Evolutionary conservation across 1,284 basidiomycete species (phyloP), one percentile per base, ranked within the genome.

Genomic region (Xerocomus amazonicus): DNA sequence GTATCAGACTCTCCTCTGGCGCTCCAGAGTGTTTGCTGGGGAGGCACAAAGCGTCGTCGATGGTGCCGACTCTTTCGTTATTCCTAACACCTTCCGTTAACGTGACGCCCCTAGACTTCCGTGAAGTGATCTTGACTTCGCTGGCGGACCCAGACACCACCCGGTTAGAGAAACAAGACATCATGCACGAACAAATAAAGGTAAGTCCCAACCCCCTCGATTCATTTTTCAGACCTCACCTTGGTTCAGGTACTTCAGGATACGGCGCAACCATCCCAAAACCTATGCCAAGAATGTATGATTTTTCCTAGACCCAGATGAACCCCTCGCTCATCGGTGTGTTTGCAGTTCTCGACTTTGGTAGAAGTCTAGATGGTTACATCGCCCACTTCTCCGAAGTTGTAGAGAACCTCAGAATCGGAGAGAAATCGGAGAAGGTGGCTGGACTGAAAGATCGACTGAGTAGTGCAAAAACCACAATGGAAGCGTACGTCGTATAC

Each of bases 281-380:
- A 48, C 1, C 32, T 60, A 19, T 60, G 51, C 26, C 60, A 62
- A 40, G 55, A 52, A 34, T 59, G 58, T 59, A 45, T 6, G 58
- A 5, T n/a, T 9, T 23, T 9, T 6, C 7, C 14, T 13, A 5
- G 1, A 34, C 23, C 4, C 36, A 19, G 17, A 40, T 29, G 9
- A 7, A 2, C 13, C 13, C 9, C 2, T 28, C 1, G 14, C 13
- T 46, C 12, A 50, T 37, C 3, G 9, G 35, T 10, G 2, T 14
- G 0, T 29, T 29, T 26, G 10, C 12, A 59, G 58, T 60, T 26
- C 49, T 52, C 29, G 39, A 55, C 16, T 60, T 59, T 26, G 48
- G 60, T 14, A 52, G 48, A 48, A 36, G 40, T 27, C 14, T 59
- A 26, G 56, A 62, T 27, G 35, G 32, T 1, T 62, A 58, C 27